phyloP scores from a whole-genome alignment of 2,329 filamentous ascomycete genomes.

The Aspergillus pseudoglaucus region DNA sequence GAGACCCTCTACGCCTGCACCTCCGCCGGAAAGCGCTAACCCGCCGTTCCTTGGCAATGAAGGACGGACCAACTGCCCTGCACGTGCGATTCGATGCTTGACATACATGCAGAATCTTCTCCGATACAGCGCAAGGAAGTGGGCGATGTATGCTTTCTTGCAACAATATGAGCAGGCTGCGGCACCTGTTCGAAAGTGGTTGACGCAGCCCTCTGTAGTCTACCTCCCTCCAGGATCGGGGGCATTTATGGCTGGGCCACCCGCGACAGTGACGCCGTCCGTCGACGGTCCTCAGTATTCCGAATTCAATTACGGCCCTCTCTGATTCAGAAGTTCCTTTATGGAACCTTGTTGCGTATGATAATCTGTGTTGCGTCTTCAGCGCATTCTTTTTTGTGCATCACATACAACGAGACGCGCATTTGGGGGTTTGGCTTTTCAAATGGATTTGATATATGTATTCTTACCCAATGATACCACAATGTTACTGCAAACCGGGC shows the following conservation, averaged over 20 bases:
- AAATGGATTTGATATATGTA: too few species aligned
- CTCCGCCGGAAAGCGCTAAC: constrained; percentile 23
- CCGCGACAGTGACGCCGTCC: constrained; percentile 5
- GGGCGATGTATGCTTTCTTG: constrained; percentile 24
- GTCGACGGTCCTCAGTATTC: constrained; percentile 7
- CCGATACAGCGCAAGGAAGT: constrained; percentile 26
- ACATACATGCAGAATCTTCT: constrained; percentile 27
- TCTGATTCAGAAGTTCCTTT: neutral
- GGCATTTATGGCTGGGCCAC: constrained; percentile 9
- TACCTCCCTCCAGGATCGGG: constrained; percentile 13
- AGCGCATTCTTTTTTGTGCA: too few species aligned
- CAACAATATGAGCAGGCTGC: constrained; percentile 29
- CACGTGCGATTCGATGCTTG: constrained; percentile 28
- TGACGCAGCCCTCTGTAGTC: constrained; percentile 17
- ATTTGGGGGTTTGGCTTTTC: too few species aligned
- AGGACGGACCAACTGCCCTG: constrained; percentile 27
- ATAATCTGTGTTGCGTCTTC: too few species aligned
- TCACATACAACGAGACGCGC: too few species aligned
- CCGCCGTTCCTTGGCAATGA: constrained; percentile 25
- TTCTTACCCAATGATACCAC: too few species aligned
- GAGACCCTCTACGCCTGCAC: constrained; percentile 20
- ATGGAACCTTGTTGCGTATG: neutral
- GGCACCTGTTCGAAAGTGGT: constrained; percentile 16
- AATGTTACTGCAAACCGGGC: too few species aligned
- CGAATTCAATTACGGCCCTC: constrained; percentile 1